Conservation (phyloP, 2,329 filamentous ascomycete genomes). For the Cercospora beticola region DNA sequence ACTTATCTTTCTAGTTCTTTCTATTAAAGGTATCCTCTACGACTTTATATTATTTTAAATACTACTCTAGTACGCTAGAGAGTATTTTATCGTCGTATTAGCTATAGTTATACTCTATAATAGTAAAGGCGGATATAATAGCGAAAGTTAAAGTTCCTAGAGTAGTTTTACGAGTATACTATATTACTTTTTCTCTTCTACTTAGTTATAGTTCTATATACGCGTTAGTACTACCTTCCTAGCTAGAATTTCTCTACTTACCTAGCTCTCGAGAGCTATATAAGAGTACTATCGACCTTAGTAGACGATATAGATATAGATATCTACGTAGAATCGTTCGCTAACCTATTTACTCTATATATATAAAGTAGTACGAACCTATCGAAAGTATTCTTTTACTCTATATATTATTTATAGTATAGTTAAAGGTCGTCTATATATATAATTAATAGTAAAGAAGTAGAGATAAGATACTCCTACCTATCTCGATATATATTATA, state of each 20-base stretch:
- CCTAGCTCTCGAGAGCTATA: neutral
- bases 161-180: neutral
- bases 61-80: neutral
- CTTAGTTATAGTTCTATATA: neutral
- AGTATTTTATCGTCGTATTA: neutral
- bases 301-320: too few species aligned
- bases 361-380: neutral
- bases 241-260: neutral
- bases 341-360: neutral
- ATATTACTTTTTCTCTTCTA: neutral
- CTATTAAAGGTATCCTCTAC: neutral
- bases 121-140: neutral
- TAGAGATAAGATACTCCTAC: neutral
- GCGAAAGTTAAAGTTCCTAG: neutral
- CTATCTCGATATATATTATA: neutral
- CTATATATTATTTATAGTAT: neutral
- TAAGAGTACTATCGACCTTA: neutral
- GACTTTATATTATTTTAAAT: neutral
- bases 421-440: neutral
- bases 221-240: neutral
- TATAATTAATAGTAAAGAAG: neutral
- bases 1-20: neutral
- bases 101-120: neutral
- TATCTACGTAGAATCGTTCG: neutral
- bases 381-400: neutral